phyloP scores from a whole-genome alignment of 805 yeast genomes.

The Cyberlindnera veronae region DNA sequence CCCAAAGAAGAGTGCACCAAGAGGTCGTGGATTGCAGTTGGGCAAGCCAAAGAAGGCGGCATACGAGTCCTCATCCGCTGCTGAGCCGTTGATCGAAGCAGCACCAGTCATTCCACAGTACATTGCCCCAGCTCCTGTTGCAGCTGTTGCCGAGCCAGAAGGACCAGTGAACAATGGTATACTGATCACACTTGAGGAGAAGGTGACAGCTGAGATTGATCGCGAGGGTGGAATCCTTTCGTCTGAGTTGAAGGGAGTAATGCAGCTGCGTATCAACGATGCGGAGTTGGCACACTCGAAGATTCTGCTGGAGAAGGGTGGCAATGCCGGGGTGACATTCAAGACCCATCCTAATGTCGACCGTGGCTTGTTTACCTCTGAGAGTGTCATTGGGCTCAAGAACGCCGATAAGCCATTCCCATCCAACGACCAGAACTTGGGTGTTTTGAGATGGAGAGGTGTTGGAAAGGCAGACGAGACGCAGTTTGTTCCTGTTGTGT shows the following conservation, averaged over 20 bases:
- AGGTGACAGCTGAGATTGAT: conserved; percentile 68
- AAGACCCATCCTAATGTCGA: conserved; percentile 98
- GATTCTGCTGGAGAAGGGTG: conserved; percentile 51
- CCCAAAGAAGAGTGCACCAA: conserved; percentile 35
- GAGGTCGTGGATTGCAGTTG: conserved; percentile 74
- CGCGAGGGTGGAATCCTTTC: conserved; percentile 76
- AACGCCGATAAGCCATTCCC: conserved; percentile 84
- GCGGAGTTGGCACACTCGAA: conserved; percentile 64
- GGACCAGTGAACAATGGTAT: conserved; percentile 65
- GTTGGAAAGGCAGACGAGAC: conserved; percentile 59
- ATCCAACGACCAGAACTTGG: conserved; percentile 82
- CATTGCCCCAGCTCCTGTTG: conserved; percentile 4
- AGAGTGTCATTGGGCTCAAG: conserved; percentile 64
- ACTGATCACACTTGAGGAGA: conserved; percentile 72
- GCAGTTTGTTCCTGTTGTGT: conserved; percentile 55
- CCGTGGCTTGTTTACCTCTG: conserved; percentile 57
- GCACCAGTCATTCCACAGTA: conserved; percentile 5
- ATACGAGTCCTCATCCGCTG: conserved; percentile 15
- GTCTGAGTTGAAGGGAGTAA: conserved; percentile 85
- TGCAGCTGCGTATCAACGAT: conserved; percentile 83
- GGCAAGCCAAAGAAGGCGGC: conserved; percentile 45
- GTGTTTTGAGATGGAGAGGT: conserved; percentile 91
- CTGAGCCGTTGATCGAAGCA: conserved; percentile 33
- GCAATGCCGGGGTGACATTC: conserved; percentile 54
- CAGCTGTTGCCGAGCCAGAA: conserved; percentile 23